Evolutionary conservation across 2,329 filamentous ascomycete genomes (phyloP).

Genomic region (Aspergillus spinulosporus): DNA sequence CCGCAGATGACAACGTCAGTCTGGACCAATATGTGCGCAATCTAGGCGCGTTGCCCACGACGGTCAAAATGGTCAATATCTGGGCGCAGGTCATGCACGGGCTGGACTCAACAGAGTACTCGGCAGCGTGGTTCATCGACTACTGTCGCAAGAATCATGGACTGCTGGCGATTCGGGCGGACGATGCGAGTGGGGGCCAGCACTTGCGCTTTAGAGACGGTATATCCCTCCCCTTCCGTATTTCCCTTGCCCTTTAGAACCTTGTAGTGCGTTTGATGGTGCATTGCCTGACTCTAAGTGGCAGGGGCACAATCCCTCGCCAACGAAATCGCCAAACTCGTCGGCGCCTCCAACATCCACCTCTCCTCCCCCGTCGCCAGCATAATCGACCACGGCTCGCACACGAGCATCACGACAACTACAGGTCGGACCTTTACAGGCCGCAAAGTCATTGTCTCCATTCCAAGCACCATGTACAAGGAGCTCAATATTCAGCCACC

Average conservation of each 20-base stretch:
- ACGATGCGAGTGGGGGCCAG: slow-evolving; percentile 38
- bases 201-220: slow-evolving; percentile 34
- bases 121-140: slow-evolving; percentile 42
- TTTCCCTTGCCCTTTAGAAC: no score
- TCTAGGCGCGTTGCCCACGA: slow-evolving; percentile 34
- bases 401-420: slow-evolving; percentile 10
- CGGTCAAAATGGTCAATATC: slow-evolving; percentile 37
- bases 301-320: slow-evolving; percentile 16
- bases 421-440: slow-evolving; percentile 1
- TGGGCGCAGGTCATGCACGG: slow-evolving; percentile 44
- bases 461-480: slow-evolving; percentile 52
- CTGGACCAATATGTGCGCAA: slow-evolving; percentile 41
- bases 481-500: slow-evolving; percentile 50
- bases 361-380: neutral
- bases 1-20: slow-evolving; percentile 35
- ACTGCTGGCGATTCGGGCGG: slow-evolving; percentile 38
- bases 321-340: neutral
- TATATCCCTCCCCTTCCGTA: neutral
- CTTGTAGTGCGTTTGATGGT: no score
- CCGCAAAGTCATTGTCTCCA: slow-evolving; percentile 48
- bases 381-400: neutral
- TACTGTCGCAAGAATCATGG: slow-evolving; percentile 41
- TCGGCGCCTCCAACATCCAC: slow-evolving; percentile 6
- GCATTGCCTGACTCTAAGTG: no score
- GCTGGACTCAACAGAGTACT: slow-evolving; percentile 38